Percentiles rank a stretch among this genome's conserved stretches.
phyloP scores from a whole-genome alignment of 2,329 filamentous ascomycete genomes.

The Phaeosphaeriaceae sp. region DNA sequence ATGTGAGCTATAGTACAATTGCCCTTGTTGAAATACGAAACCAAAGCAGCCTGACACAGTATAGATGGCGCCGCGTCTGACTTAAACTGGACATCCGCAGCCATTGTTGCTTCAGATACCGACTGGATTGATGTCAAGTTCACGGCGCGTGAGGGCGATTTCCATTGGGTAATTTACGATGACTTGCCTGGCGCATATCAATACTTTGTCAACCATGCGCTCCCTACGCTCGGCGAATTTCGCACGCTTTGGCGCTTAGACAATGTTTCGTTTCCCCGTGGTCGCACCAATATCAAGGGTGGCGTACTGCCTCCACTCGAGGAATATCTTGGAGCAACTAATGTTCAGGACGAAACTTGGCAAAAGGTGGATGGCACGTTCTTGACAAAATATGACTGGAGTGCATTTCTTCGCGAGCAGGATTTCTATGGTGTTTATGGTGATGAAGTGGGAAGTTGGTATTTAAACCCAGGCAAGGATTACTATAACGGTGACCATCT shows the following conservation, averaged over 20 bases:
- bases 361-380: conserved; percentile 55
- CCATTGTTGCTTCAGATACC: conserved; percentile 49
- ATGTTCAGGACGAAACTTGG: conserved; percentile 63
- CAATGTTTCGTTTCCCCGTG: conserved; percentile 56
- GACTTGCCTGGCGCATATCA: conserved; percentile 61
- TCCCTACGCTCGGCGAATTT: conserved; percentile 59
- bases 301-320: conserved; percentile 53
- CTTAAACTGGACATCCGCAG: conserved; percentile 56
- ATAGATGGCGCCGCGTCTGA: conserved; percentile 56
- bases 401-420: conserved; percentile 48
- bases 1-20: conserved; percentile 55
- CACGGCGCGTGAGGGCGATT: conserved; percentile 55
- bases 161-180: conserved; percentile 61
- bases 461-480: conserved; percentile 58
- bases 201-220: conserved; percentile 59
- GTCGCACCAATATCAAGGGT: conserved; percentile 55
- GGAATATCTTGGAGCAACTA: conserved; percentile 54
- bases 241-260: conserved; percentile 59
- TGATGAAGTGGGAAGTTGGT: conserved; percentile 58
- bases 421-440: conserved; percentile 61
- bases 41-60: too few species aligned
- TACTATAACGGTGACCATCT: conserved; percentile 61
- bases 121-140: conserved; percentile 59
- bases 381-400: conserved; percentile 61
- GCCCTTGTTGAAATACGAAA: too few species aligned